Evolutionary conservation across 768 basidiomycete genomes (phyloP), one percentile per base, ranked within the genome.

Genomic region (Collybia sordida): DNA sequence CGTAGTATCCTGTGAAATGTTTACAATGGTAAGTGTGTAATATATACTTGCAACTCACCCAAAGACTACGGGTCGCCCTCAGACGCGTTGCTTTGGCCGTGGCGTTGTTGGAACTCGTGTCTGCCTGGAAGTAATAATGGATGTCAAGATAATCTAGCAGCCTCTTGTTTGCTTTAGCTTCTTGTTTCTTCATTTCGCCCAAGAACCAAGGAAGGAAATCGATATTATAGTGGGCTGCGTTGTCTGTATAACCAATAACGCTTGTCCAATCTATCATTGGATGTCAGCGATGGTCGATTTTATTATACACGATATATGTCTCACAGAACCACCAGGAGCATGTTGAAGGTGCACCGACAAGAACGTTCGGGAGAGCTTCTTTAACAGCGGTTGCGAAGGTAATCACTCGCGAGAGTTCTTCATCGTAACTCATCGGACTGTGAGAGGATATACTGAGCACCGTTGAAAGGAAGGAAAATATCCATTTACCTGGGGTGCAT

Each of bases 151-250:
- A 79, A 58, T 81, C 80, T n/a, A 81, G 62, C 19, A 80, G 63
- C 11, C 79, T 65, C 54, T 73, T 68, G 2, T 75, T 73, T 9
- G 60, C 51, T 2, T 50, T 61, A 7, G 54, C 56, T 36, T 73
- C 71, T 2, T 65, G 64, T 5, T 63, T 54, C 28, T 72, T 70
- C 78, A 81, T 79, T 60, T 80, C 64, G 14, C 59, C 42, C 42
- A 81, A 65, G 73, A 81, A 80, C 79, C 79, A 81, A 14, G 80
- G 80, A 5, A 81, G 46, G 68, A 79, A 81, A 58, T 81, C 80
- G 25, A 67, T 74, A 54, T 79, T 78, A 56, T 70, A 47, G 59
- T 81, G 80, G 3, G 79, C 79, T 11, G 72, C 67, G 31, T 70
- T 80, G 54, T 81, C 80, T 9, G 68, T 63, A 55, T 63, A 77